Base-by-base conservation (phyloP, 345 rosid genomes). In the Draba incana region DNA sequence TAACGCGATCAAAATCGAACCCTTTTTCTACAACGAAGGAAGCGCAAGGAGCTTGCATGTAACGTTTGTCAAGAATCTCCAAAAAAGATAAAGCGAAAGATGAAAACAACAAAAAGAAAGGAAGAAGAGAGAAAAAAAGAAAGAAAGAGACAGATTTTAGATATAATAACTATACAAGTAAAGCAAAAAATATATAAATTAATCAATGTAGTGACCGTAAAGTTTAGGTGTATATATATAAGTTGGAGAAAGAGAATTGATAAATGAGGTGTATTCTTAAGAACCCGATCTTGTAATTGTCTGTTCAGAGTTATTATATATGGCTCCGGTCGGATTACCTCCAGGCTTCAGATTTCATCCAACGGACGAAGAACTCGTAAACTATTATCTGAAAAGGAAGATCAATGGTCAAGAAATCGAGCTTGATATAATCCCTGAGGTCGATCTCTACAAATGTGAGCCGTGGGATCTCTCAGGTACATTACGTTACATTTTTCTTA, bases 391-490 rank as follows among this genome's bases (percentile, higher is more conserved):
- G 39, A 92, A 89, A 80, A 78, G 96, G 63, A 92, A 92, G 72
- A 86, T 92, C 39, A 81, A 80, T 38, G 88, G 97, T 49, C 92
- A 82, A 63, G 91, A 92, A 69, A 92, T 92, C 41, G 97, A 92
- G 59, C 92, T 92, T 46, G 98, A 92, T 78, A 92, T 92, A 47
- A 92, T 92, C 57, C 98, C 98, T 2, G 98, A 92, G 71, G 89
- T 92, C 65, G 98, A 92, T 80, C 94, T 92, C 78, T 92, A 92
- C 90, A 92, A 92, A 86, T 87, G 96, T 49, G 98, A 92, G 84
- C 98, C 98, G 1, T 92, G 98, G 98, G 98, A 92, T 62, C 74
- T 89, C 63, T 80, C 98, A 76, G 98, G 98, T 84, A 57, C 25
- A 14, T 62, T 70, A 8, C 43, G 4, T 31, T 68, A 69, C 53